Conservation (phyloP, 345 rosid species). For the Eucalyptus marginata region DNA sequence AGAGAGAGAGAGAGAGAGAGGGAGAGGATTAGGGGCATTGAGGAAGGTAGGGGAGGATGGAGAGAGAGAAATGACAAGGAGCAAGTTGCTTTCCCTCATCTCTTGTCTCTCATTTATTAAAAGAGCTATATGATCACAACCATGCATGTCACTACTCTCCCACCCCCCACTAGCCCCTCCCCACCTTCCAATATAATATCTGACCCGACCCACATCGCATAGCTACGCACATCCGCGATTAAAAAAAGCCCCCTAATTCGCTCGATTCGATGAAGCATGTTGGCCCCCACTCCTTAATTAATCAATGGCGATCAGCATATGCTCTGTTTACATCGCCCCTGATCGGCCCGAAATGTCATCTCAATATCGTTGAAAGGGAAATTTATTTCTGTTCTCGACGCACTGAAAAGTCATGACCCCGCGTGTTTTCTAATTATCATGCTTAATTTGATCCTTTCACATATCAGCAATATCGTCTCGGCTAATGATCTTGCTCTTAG, state of each 20-base stretch:
- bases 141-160: conserved; percentile 6
- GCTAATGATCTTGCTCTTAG: not conserved
- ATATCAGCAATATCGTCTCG: not conserved
- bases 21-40: not conserved
- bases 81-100: conserved; percentile 1
- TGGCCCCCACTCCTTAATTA: not conserved
- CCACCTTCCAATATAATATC: conserved; percentile 18
- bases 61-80: not conserved
- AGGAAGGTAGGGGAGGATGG: not conserved
- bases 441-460: not conserved
- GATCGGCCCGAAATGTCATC: not conserved
- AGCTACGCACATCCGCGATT: not conserved
- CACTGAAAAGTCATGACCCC: not conserved
- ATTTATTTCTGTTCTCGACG: not conserved
- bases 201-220: not conserved
- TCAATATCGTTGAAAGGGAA: not conserved
- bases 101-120: conserved; percentile 29
- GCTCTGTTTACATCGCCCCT: not conserved
- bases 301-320: not conserved
- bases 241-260: not conserved
- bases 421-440: not conserved
- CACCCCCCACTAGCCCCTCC: not conserved
- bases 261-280: not conserved
- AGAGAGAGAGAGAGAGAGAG: not conserved
- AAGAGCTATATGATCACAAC: conserved; percentile 2